These are phyloP conservation scores for Rutstroemia sp. DNA, from an alignment of 2,329 filamentous ascomycete genomes.

Conservation along the genomic window DNA sequence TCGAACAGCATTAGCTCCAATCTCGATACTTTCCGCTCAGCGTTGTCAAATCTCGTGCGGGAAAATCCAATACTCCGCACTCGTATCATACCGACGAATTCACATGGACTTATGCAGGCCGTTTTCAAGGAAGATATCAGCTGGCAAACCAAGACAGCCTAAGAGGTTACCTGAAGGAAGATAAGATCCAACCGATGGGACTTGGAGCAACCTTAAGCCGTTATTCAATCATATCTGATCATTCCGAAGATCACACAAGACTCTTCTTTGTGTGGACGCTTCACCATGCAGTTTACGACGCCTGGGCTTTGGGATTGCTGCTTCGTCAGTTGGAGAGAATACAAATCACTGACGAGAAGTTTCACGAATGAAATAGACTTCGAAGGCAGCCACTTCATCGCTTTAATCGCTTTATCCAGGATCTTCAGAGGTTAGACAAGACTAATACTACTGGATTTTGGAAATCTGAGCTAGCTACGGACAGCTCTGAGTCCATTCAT, in stretches of 20 bases:
- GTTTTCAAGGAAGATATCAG: too few relatives aligned
- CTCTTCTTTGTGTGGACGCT: slow-evolving; percentile 42
- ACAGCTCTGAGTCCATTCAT: slow-evolving; percentile 33
- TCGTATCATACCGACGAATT: too few relatives aligned
- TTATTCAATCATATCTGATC: background rate
- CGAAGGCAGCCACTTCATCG: slow-evolving; percentile 9
- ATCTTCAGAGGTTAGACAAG: slow-evolving; percentile 36
- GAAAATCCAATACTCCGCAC: too few relatives aligned
- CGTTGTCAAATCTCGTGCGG: too few relatives aligned
- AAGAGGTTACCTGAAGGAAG: too few relatives aligned
- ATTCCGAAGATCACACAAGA: slow-evolving; percentile 10
- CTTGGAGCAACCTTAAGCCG: background rate
- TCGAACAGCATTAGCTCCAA: too few relatives aligned
- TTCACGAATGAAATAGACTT: slow-evolving; percentile 25
- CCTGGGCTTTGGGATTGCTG: slow-evolving; percentile 40
- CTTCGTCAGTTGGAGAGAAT: slow-evolving; percentile 24
- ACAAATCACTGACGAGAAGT: slow-evolving; percentile 14
- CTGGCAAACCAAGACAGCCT: too few relatives aligned
- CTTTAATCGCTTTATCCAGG: slow-evolving; percentile 37
- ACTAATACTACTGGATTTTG: slow-evolving; percentile 38
- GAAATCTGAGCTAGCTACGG: slow-evolving; percentile 36
- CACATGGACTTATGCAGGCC: too few relatives aligned
- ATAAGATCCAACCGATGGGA: background rate
- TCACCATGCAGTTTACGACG: slow-evolving; percentile 51
- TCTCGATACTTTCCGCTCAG: too few relatives aligned